Conservation (phyloP, 1,284 basidiomycete species). For the Apiotrichum sp. region DNA sequence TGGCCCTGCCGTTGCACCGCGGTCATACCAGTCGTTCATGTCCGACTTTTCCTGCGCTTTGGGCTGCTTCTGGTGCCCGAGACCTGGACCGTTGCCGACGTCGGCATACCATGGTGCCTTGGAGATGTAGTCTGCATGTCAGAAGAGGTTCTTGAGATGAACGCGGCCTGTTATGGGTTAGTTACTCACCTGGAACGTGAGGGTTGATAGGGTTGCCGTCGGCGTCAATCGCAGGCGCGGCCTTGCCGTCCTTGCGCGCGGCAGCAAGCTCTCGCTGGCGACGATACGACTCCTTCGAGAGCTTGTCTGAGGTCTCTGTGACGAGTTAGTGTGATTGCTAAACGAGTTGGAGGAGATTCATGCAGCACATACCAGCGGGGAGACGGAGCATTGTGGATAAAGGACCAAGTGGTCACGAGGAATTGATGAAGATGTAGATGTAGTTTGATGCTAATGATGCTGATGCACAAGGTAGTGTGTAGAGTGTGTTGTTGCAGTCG, state of each 20-base stretch:
- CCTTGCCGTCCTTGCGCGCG: slow-evolving; percentile 96
- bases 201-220: slow-evolving; percentile 95
- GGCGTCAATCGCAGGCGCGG: slow-evolving; percentile 87
- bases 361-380: slow-evolving; percentile 14
- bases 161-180: background rate
- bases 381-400: slow-evolving; percentile 18
- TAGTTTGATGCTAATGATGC: background rate
- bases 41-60: slow-evolving; percentile 59
- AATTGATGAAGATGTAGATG: background rate
- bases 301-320: slow-evolving; percentile 51
- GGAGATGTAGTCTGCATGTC: slow-evolving; percentile 69
- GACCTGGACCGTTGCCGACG: slow-evolving; percentile 70
- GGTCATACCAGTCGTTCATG: slow-evolving; percentile 86
- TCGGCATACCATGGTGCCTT: slow-evolving; percentile 99
- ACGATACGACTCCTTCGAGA: slow-evolving; percentile 87
- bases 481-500: too few species aligned
- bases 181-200: slow-evolving; percentile 81
- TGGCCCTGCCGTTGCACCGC: slow-evolving; percentile 77
- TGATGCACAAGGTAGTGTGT: background rate
- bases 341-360: slow-evolving; percentile 6
- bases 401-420: background rate
- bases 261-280: slow-evolving; percentile 87
- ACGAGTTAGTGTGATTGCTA: background rate
- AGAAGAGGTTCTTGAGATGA: background rate
- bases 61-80: slow-evolving; percentile 81